These are phyloP conservation scores for Pelargonium myrrhifolium DNA, from an alignment of 441 rosid species.

Conservation along the genomic window DNA sequence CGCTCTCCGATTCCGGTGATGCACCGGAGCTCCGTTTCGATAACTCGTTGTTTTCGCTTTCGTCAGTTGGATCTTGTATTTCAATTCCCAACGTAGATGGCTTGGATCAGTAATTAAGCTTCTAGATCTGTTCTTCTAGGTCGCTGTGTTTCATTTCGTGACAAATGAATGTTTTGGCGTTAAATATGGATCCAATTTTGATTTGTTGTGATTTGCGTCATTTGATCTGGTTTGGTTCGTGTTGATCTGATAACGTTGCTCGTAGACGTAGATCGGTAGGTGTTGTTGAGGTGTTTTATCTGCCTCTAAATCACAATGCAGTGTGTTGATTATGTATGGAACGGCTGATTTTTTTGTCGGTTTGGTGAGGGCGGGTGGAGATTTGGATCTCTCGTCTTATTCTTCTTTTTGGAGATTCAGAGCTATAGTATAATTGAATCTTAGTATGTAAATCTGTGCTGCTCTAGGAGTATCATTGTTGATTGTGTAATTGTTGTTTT, in stretches of 20 bases:
- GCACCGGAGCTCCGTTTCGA: slow-evolving; percentile 1
- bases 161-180: background rate
- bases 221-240: slow-evolving; percentile 18
- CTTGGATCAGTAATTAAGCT: slow-evolving; percentile 27
- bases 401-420: slow-evolving; percentile 9
- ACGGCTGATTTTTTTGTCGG: slow-evolving; percentile 13
- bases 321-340: slow-evolving; percentile 14
- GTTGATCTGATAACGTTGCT: slow-evolving; percentile 25
- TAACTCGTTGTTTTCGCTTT: slow-evolving; percentile 9
- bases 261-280: background rate
- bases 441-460: background rate
- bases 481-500: slow-evolving; percentile 15
- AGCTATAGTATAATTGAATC: background rate
- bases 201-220: slow-evolving; percentile 12
- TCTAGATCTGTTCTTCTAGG: slow-evolving; percentile 39
- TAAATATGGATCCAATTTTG: slow-evolving; percentile 8
- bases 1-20: background rate
- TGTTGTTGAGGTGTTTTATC: background rate
- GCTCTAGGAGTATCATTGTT: background rate
- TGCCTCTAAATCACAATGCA: slow-evolving; percentile 21
- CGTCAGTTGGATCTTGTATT: background rate
- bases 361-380: slow-evolving; percentile 4
- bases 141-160: slow-evolving; percentile 8
- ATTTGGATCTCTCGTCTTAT: slow-evolving; percentile 11
- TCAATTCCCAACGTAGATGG: slow-evolving; percentile 12